These are phyloP conservation scores for Telfairia occidentalis DNA, from an alignment of 331 rosid species.

Conservation along the genomic window DNA sequence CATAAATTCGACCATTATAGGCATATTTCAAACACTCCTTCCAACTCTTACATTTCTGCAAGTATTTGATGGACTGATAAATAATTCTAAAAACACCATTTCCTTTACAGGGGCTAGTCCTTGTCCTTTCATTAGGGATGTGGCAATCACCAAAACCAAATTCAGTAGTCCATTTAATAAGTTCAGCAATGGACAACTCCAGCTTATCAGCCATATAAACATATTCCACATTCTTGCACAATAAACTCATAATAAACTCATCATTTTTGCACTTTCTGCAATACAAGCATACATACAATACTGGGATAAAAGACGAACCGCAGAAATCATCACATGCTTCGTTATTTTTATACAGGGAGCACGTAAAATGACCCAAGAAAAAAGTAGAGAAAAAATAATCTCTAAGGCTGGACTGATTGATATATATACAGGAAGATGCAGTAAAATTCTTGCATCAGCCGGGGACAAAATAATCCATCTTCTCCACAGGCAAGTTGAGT, in stretches of 20 bases:
- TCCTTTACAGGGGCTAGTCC: too few relatives aligned
- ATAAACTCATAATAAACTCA: not conserved
- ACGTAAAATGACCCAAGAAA: not conserved
- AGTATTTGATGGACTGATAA: too few relatives aligned
- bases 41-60: too few relatives aligned
- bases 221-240: not conserved
- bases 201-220: not conserved
- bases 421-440: not conserved
- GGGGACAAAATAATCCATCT: constrained; percentile 85
- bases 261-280: not conserved
- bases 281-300: not conserved
- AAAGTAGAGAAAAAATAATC: not conserved
- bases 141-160: too few relatives aligned
- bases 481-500: constrained; percentile 75
- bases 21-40: too few relatives aligned
- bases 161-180: too few relatives aligned
- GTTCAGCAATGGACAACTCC: not conserved
- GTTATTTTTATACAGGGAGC: not conserved
- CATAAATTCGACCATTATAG: too few relatives aligned
- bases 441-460: constrained; percentile 35
- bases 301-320: not conserved
- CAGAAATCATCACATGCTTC: not conserved
- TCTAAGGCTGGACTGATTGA: not conserved
- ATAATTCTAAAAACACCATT: too few relatives aligned
- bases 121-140: too few relatives aligned